Evolutionary conservation across 2,329 filamentous ascomycete genomes (phyloP).

Genomic region (Colletotrichum scovillei): DNA sequence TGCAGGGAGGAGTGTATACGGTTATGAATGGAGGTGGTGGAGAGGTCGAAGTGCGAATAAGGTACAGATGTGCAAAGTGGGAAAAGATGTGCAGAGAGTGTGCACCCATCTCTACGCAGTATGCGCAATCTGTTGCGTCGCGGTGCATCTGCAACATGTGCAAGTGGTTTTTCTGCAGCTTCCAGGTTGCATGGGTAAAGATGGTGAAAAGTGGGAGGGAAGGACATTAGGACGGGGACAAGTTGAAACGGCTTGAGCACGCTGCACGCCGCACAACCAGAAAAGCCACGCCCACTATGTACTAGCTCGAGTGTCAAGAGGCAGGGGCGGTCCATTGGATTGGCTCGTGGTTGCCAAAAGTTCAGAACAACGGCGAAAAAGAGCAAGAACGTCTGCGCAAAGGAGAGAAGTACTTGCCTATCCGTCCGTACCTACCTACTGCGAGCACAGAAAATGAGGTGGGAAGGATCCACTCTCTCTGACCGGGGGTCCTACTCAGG

Average conservation of each 20-base stretch:
- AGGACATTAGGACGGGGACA: slow-evolving; percentile 12
- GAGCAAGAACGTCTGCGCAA: not conserved
- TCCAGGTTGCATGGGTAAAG: not conserved
- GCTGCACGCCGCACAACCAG: slow-evolving; percentile 20
- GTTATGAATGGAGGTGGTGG: not conserved
- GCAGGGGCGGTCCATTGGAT: too few relatives aligned
- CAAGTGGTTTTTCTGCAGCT: not conserved
- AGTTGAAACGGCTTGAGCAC: slow-evolving; percentile 35
- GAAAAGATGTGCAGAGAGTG: not conserved
- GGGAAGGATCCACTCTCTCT: not conserved
- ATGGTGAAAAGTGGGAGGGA: not conserved
- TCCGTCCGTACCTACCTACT: too few relatives aligned
- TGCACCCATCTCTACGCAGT: not conserved
- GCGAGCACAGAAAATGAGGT: too few relatives aligned
- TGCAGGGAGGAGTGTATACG: not conserved
- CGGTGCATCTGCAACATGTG: slow-evolving; percentile 10
- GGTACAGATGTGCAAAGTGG: slow-evolving; percentile 3
- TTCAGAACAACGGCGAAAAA: not conserved
- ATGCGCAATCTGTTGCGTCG: slow-evolving; percentile 20
- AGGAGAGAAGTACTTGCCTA: too few relatives aligned
- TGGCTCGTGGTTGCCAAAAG: too few relatives aligned
- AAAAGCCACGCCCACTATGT: not conserved
- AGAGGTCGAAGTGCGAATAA: not conserved
- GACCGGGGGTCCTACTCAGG: not conserved
- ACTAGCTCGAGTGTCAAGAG: not conserved